Evolutionary conservation across 495 filamentous ascomycete species (phyloP).

Genomic region (Antarctomyces pellizariae): DNA sequence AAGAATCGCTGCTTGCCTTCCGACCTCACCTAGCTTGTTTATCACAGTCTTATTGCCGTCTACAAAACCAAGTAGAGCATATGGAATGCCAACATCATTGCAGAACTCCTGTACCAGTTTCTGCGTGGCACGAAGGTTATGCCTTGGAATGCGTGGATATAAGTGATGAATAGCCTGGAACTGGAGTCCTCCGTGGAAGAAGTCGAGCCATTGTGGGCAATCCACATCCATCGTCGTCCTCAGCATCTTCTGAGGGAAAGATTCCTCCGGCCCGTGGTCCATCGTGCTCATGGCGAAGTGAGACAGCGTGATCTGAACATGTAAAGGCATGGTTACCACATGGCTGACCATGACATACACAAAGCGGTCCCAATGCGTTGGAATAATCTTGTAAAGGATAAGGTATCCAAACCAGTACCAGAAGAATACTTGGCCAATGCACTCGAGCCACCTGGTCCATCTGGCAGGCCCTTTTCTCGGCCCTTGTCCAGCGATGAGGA

Average conservation of each 20-base stretch:
- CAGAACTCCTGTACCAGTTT: constrained; percentile 76
- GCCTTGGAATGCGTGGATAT: constrained; percentile 80
- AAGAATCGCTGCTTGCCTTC: constrained; percentile 66
- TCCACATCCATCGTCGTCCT: constrained; percentile 97
- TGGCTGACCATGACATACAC: constrained; percentile 71
- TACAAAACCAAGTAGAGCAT: constrained; percentile 82
- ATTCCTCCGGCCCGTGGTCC: constrained; percentile 68
- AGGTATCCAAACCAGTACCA: constrained; percentile 89
- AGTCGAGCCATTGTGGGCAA: constrained; percentile 87
- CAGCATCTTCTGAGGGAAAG: constrained; percentile 90
- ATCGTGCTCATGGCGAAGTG: constrained; percentile 96
- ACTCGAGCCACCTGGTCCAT: constrained; percentile 78
- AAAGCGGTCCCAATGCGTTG: constrained; percentile 42
- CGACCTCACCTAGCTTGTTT: constrained; percentile 60
- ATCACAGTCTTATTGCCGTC: constrained; percentile 83
- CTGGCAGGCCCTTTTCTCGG: constrained; percentile 64
- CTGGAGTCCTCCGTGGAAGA: constrained; percentile 87
- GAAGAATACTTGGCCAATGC: constrained; percentile 64
- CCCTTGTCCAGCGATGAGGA: constrained; percentile 49
- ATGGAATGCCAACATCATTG: constrained; percentile 74
- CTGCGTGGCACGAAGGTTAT: constrained; percentile 72
- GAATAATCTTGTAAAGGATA: constrained; percentile 54
- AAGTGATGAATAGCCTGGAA: constrained; percentile 95
- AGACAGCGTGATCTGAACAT: constrained; percentile 87
- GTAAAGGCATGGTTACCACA: constrained; percentile 63